Base-by-base conservation (phyloP, 2,329 filamentous ascomycete genomes). In the Cercospora zeina region DNA sequence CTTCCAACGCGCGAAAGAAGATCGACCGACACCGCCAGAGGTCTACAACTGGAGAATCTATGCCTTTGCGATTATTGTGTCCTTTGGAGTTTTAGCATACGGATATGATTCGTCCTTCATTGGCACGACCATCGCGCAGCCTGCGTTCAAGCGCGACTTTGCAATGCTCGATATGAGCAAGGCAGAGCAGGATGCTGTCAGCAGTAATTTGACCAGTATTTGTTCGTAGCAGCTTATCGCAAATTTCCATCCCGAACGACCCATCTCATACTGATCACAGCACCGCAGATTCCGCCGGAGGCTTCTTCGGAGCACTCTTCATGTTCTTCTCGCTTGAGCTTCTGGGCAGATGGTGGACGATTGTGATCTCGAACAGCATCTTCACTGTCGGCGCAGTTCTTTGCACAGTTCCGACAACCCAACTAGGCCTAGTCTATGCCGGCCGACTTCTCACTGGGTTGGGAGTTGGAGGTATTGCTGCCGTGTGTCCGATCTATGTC, bases 41-140 rank as follows among this genome's bases (percentile, higher is more conserved):
- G 82, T 84, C 65, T 83, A 83, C 72, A 83, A 83, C 64, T 81
- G 78, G 78, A 76, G 78, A 3, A 72, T 83, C 21, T 84, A 84
- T 67, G 74, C 72, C 5, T 77, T 80, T 51, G 77, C 80, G 0
- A 68, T 78, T n/a, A 75, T 83, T 31, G 82, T 83, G 50, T 77
- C 81, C 4, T 79, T 79, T 16, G 81, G 81, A 13, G 70, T 68
- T 1, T 59, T 72, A 24, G 80, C 79, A 4, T 83, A 83, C 63
- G 81, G 82, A 13, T 83, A 84, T 67, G 82, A 84, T 65, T 79
- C 78, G 2, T 80, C 81, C 13, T 84, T 84, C 70, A 78, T 84
- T 21, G 82, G 82, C 3, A 83, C 81, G 0, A 84, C 82, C 0
- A 83, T 84, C 59, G 77, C 80, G 2, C 80, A 79, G 27, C 65